phyloP scores from a whole-genome alignment of 257 asterid species.

The Ilex asprella region DNA sequence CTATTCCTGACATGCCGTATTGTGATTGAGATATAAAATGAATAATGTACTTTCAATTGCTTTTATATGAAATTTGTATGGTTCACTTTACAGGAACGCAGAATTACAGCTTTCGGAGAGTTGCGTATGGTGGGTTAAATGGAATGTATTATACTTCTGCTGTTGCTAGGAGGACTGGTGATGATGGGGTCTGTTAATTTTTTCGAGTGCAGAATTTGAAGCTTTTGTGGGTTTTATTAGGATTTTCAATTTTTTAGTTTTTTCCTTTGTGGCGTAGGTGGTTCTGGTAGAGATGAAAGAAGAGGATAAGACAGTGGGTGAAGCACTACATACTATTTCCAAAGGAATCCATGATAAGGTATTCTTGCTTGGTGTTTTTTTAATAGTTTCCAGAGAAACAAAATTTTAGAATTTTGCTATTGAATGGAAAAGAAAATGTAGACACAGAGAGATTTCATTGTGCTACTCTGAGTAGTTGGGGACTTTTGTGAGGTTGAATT shows the following conservation, averaged over 20 bases:
- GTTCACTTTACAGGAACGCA: slow-evolving; percentile 31
- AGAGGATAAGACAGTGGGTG: slow-evolving; percentile 55
- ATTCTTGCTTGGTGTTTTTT: slow-evolving; percentile 9
- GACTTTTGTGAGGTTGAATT: too few species aligned
- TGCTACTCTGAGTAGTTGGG: too few species aligned
- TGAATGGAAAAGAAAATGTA: too few species aligned
- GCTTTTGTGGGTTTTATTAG: neutral
- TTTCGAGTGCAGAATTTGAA: neutral
- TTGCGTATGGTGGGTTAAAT: slow-evolving; percentile 54
- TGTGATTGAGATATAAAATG: too few species aligned
- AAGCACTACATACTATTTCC: slow-evolving; percentile 66
- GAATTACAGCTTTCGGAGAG: slow-evolving; percentile 47
- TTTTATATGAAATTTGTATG: slow-evolving; percentile 10
- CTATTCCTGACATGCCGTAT: neutral
- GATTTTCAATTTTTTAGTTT: neutral
- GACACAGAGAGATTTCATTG: too few species aligned
- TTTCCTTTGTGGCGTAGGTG: slow-evolving; percentile 30
- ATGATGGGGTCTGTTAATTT: slow-evolving; percentile 65
- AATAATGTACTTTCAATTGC: neutral
- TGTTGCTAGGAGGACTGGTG: slow-evolving; percentile 52
- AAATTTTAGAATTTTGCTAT: too few species aligned
- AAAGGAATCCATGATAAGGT: slow-evolving; percentile 77
- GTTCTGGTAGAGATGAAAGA: slow-evolving; percentile 67
- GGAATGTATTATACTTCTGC: slow-evolving; percentile 60
- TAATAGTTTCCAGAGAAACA: neutral